Evolutionary conservation across 129 eudicot genomes (phyloP).

Genomic region (Saussurea involucrata): DNA sequence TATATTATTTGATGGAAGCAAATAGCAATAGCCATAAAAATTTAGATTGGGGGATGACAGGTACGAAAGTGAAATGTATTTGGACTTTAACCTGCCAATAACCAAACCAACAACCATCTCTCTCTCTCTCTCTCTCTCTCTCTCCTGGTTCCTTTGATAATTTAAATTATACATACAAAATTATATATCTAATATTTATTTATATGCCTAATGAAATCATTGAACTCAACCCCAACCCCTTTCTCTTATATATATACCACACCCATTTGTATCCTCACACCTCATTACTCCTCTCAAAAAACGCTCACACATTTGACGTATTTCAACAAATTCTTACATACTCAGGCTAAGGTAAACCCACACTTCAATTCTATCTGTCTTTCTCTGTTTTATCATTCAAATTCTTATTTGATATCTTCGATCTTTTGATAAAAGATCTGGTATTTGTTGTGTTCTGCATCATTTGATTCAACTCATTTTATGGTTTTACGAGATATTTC

Average conservation of each 20-base stretch:
- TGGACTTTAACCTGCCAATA: too few species aligned
- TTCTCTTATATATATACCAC: conserved; percentile 8
- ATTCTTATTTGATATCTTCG: neutral
- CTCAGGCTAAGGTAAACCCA: conserved; percentile 21
- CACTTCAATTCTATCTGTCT: neutral
- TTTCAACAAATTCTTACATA: conserved; percentile 33
- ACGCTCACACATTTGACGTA: conserved; percentile 24
- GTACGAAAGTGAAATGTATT: too few species aligned
- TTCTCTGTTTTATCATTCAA: neutral
- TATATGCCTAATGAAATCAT: too few species aligned
- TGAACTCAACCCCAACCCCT: too few species aligned
- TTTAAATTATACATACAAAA: conserved; percentile 17
- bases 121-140: too few species aligned
- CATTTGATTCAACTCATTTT: neutral
- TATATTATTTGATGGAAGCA: too few species aligned
- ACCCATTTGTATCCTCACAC: conserved; percentile 21
- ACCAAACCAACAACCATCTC: conserved; percentile 20
- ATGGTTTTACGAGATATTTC: conserved; percentile 1
- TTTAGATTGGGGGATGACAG: too few species aligned
- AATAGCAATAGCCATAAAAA: too few species aligned
- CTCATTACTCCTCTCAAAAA: conserved; percentile 7
- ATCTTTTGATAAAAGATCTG: neutral
- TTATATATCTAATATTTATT: conserved; percentile 11
- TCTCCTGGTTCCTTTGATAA: neutral
- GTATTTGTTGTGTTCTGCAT: neutral